Evolutionary conservation across 768 basidiomycete genomes (phyloP).

Genomic region (Lentinula boryana): DNA sequence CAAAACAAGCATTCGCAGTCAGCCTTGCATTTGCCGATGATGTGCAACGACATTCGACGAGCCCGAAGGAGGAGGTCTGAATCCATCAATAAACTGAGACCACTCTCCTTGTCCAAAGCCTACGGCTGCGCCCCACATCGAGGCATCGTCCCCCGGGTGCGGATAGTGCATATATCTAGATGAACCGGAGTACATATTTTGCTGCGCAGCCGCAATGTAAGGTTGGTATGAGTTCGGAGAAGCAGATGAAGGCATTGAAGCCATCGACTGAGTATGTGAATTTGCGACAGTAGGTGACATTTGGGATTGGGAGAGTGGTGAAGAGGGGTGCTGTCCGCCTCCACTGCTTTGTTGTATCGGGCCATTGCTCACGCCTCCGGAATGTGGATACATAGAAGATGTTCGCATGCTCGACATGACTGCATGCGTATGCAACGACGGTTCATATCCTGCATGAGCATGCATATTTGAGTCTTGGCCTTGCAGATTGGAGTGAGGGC

Average conservation of each 20-base stretch:
- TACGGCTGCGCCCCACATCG: constrained; percentile 71
- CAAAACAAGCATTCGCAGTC: not conserved
- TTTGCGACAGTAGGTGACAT: constrained; percentile 16
- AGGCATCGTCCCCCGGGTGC: constrained; percentile 53
- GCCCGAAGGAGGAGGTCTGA: constrained; percentile 33
- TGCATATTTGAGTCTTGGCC: constrained; percentile 1
- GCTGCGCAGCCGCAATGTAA: constrained; percentile 14
- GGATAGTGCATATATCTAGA: constrained; percentile 38
- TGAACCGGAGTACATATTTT: constrained; percentile 32
- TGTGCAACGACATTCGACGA: constrained; percentile 1
- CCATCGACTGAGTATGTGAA: constrained; percentile 15
- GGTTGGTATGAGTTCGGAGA: constrained; percentile 20
- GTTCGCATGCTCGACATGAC: constrained; percentile 23
- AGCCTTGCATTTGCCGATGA: constrained; percentile 4
- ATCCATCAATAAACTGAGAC: constrained; percentile 58
- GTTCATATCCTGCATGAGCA: not conserved
- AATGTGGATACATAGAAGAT: constrained; percentile 13
- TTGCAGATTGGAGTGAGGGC: constrained; percentile 27
- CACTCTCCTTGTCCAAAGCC: constrained; percentile 77
- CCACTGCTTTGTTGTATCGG: constrained; percentile 12
- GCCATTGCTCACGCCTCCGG: constrained; percentile 10
- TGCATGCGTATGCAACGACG: constrained; percentile 5
- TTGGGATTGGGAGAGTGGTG: constrained; percentile 17
- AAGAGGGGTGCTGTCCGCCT: constrained; percentile 10
- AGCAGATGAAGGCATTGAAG: constrained; percentile 14